Evolutionary conservation across 768 basidiomycete genomes (phyloP).

Genomic region (Mycena indigotica): DNA sequence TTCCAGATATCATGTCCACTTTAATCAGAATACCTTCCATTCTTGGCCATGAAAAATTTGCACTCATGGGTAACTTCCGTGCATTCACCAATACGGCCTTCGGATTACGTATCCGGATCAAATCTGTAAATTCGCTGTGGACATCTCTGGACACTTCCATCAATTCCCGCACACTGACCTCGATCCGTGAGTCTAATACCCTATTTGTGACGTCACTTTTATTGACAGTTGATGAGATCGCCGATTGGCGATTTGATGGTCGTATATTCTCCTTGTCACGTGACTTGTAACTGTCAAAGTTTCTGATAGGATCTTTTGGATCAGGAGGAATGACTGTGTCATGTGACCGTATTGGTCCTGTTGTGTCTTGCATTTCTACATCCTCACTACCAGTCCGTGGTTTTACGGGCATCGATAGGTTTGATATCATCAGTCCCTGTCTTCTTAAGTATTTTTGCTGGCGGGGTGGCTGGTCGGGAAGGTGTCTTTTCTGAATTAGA

Average conservation of each 20-base stretch:
- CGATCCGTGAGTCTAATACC: not conserved
- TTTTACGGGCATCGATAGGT: too few relatives aligned
- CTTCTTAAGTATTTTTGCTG: too few relatives aligned
- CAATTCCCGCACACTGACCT: not conserved
- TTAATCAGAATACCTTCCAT: constrained; percentile 5
- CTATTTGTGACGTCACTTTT: not conserved
- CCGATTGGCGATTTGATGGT: not conserved
- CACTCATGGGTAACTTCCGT: not conserved
- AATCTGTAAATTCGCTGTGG: not conserved
- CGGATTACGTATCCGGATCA: not conserved
- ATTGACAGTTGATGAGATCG: too few relatives aligned
- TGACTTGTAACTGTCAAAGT: not conserved
- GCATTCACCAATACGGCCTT: not conserved
- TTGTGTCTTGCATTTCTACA: too few relatives aligned
- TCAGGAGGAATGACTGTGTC: not conserved
- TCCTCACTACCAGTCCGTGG: too few relatives aligned
- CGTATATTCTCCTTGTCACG: not conserved
- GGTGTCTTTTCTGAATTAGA: too few relatives aligned
- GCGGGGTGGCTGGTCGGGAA: too few relatives aligned
- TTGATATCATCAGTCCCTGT: too few relatives aligned
- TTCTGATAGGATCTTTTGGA: not conserved
- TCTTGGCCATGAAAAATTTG: not conserved
- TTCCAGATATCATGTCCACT: constrained; percentile 3
- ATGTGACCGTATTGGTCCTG: too few relatives aligned
- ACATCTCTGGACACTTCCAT: constrained; percentile 11